These are phyloP conservation scores for Capsicum pubescens DNA, from an alignment of 257 asterid genomes.

Conservation along the genomic window DNA sequence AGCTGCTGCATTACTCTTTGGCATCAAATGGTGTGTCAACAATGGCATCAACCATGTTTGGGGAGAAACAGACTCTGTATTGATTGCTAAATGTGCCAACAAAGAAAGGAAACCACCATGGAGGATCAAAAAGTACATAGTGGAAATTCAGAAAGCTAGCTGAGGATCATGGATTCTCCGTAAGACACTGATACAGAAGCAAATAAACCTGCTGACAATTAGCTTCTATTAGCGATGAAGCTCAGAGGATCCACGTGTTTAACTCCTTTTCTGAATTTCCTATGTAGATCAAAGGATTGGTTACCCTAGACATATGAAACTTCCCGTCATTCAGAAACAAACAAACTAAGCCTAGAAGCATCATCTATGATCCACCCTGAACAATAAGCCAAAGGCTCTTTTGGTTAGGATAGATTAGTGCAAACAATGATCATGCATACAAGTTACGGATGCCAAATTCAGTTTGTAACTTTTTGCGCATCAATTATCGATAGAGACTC, in stretches of 20 bases:
- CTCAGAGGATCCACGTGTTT: neutral
- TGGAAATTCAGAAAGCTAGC: neutral
- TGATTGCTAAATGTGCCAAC: neutral
- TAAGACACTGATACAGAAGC: neutral
- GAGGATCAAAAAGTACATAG: neutral
- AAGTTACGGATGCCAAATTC: neutral
- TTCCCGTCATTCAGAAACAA: neutral
- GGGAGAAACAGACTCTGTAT: neutral
- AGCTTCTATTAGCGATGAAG: neutral
- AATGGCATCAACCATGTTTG: neutral
- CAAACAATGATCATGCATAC: neutral
- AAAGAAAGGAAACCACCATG: neutral
- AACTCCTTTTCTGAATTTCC: neutral
- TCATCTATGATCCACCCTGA: neutral
- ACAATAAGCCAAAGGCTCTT: neutral
- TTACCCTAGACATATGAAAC: neutral
- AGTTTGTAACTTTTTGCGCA: neutral
- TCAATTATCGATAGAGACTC: slow-evolving; percentile 6
- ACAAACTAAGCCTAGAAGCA: neutral
- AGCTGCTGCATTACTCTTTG: neutral
- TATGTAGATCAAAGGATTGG: neutral
- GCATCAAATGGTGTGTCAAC: slow-evolving; percentile 3
- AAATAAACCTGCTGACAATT: neutral
- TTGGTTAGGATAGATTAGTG: neutral
- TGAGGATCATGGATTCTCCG: neutral